Conservation (phyloP, 352 stramenopile genomes). For the Peronosclerospora sorghi region DNA sequence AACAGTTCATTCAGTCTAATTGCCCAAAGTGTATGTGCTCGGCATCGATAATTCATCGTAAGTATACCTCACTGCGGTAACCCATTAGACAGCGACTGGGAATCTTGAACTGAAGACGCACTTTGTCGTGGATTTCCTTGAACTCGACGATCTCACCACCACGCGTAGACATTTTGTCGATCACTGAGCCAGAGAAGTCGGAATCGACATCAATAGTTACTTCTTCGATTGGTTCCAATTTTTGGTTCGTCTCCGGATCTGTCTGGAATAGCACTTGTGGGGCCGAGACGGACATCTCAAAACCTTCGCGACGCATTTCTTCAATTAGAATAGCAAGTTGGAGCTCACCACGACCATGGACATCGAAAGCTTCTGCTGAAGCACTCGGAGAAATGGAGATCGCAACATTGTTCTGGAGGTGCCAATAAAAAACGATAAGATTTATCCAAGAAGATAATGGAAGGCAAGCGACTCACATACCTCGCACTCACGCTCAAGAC, state of each 20-base stretch:
- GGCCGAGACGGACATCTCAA: conserved; percentile 96
- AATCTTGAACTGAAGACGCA: conserved; percentile 94
- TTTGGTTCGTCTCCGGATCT: conserved; percentile 77
- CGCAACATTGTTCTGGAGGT: conserved; percentile 93
- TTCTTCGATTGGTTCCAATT: conserved; percentile 84
- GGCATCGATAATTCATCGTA: neutral
- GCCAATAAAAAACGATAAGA: neutral
- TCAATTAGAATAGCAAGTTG: conserved; percentile 98
- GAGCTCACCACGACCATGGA: conserved; percentile 93
- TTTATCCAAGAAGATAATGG: neutral
- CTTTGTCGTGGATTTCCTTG: conserved; percentile 87
- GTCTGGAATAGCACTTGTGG: conserved; percentile 91
- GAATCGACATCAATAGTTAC: conserved; percentile 94
- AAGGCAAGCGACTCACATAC: conserved; percentile 13
- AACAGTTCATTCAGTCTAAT: conserved; percentile 3
- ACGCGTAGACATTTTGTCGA: conserved; percentile 92
- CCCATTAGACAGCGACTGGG: conserved; percentile 93
- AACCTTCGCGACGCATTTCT: conserved; percentile 97
- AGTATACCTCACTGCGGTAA: conserved; percentile 83
- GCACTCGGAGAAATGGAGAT: conserved; percentile 85
- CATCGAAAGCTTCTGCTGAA: conserved; percentile 89
- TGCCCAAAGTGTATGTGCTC: neutral
- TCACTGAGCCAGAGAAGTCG: conserved; percentile 93
- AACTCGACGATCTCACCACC: conserved; percentile 90
- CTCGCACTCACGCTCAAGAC: conserved; percentile 90